These are phyloP conservation scores for Maudiozyma serrabonitensis DNA, from an alignment of 805 yeast species.

Conservation along the genomic window DNA sequence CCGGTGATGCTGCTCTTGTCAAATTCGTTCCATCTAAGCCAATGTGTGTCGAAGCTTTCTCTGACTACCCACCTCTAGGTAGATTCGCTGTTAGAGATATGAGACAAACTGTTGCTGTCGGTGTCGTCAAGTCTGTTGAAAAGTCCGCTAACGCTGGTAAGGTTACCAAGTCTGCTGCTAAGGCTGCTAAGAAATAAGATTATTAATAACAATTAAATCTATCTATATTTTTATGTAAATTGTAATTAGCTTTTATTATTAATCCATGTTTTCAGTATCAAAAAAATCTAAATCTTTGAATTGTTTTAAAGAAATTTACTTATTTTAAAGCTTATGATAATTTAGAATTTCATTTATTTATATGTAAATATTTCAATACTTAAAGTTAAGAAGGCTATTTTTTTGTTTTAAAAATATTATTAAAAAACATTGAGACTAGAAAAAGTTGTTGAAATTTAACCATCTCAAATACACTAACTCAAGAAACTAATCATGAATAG, in stretches of 20 bases:
- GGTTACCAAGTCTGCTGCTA: conserved; percentile 41
- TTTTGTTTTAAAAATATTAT: too few relatives aligned
- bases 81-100: conserved; percentile 98
- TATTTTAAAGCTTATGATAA: too few relatives aligned
- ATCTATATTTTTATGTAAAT: neutral
- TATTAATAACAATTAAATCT: neutral
- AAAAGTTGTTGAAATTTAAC: too few relatives aligned
- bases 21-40: conserved; percentile 83
- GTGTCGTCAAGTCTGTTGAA: conserved; percentile 94
- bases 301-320: neutral
- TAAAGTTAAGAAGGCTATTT: too few relatives aligned
- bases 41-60: conserved; percentile 89
- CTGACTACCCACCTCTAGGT: conserved; percentile 94
- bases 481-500: too few relatives aligned
- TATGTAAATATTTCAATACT: too few relatives aligned
- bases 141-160: conserved; percentile 65
- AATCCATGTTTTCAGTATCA: neutral
- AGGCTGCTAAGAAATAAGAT: conserved; percentile 29
- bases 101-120: conserved; percentile 99
- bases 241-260: neutral
- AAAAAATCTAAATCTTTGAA: neutral
- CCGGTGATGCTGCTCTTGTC: conserved; percentile 95
- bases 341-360: too few relatives aligned
- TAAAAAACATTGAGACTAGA: too few relatives aligned
- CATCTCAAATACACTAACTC: too few relatives aligned